Percentiles rank a stretch among this genome's conserved stretches.
Evolutionary conservation across 2,329 filamentous ascomycete genomes (phyloP).

Genomic region (Tetracladium maxilliforme): DNA sequence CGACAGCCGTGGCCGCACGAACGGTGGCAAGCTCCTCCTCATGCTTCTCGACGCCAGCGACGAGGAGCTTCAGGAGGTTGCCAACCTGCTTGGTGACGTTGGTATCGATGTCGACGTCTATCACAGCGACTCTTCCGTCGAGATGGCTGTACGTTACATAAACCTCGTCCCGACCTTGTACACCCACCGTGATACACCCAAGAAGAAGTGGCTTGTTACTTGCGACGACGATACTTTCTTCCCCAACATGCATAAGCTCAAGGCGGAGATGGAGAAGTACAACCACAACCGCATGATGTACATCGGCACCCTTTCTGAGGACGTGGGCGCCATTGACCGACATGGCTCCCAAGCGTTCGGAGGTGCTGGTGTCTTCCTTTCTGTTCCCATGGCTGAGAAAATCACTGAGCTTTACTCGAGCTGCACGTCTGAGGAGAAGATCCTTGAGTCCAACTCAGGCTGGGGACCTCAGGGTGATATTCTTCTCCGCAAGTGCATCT

Average conservation of each 20-base stretch:
- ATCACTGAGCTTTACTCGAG: slow-evolving; percentile 27
- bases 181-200: slow-evolving; percentile 29
- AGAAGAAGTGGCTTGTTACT: slow-evolving; percentile 23
- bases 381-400: slow-evolving; percentile 24
- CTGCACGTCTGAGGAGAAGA: slow-evolving; percentile 33
- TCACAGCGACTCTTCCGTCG: slow-evolving; percentile 32
- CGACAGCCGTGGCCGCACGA: slow-evolving; percentile 36
- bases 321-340: slow-evolving; percentile 12
- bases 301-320: slow-evolving; percentile 15
- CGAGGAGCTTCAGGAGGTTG: slow-evolving; percentile 32
- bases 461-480: slow-evolving; percentile 31
- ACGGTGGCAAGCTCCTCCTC: slow-evolving; percentile 39
- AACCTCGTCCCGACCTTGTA: slow-evolving; percentile 38
- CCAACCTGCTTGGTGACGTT: slow-evolving; percentile 25
- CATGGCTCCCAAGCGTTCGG: slow-evolving; percentile 16
- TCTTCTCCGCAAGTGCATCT: slow-evolving; percentile 14
- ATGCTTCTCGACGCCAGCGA: slow-evolving; percentile 36
- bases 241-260: slow-evolving; percentile 13
- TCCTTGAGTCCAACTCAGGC: slow-evolving; percentile 37
- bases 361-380: slow-evolving; percentile 15
- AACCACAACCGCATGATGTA: slow-evolving; percentile 11
- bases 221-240: slow-evolving; percentile 17
- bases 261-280: slow-evolving; percentile 8
- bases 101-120: slow-evolving; percentile 44
- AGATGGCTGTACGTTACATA: slow-evolving; percentile 44